Percentiles rank a stretch among this genome's conserved stretches.
phyloP scores from a whole-genome alignment of 106 monocot genomes.

The Apostasia ramifera region DNA sequence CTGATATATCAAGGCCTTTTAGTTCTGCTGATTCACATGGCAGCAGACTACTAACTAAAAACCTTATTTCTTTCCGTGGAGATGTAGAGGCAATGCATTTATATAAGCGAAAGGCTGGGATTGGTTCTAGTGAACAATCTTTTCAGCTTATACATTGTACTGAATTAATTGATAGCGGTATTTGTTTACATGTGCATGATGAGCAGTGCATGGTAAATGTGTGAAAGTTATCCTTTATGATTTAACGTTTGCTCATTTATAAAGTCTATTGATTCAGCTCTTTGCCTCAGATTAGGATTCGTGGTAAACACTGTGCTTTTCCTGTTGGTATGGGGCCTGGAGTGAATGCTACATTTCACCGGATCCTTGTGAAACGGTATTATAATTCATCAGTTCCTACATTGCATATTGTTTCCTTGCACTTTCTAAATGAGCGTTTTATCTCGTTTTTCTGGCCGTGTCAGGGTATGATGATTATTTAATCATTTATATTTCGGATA shows the following conservation, averaged over 20 bases:
- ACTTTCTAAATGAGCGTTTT: no score
- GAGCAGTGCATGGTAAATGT: conserved; percentile 50
- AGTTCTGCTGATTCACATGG: conserved; percentile 8
- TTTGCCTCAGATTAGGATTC: conserved; percentile 44
- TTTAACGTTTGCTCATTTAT: background rate
- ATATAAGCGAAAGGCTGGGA: conserved; percentile 15
- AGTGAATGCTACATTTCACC: conserved; percentile 74
- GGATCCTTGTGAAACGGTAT: conserved; percentile 56
- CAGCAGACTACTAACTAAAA: conserved; percentile 34
- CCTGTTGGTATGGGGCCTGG: conserved; percentile 75
- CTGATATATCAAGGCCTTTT: conserved; percentile 8
- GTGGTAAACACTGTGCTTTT: conserved; percentile 33
- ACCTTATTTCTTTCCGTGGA: conserved; percentile 56
- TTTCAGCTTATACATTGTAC: background rate
- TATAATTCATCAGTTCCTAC: background rate
- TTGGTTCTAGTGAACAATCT: background rate
- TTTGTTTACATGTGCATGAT: conserved; percentile 77
- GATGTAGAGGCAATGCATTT: conserved; percentile 44
- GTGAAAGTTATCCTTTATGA: background rate
- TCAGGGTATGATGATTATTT: no score
- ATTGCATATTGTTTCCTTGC: background rate
- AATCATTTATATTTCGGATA: no score
- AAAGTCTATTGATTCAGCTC: conserved; percentile 1
- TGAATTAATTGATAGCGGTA: background rate
- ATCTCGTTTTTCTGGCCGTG: no score